phyloP scores from a whole-genome alignment of 352 stramenopile genomes.

The Phytophthora constricta region DNA sequence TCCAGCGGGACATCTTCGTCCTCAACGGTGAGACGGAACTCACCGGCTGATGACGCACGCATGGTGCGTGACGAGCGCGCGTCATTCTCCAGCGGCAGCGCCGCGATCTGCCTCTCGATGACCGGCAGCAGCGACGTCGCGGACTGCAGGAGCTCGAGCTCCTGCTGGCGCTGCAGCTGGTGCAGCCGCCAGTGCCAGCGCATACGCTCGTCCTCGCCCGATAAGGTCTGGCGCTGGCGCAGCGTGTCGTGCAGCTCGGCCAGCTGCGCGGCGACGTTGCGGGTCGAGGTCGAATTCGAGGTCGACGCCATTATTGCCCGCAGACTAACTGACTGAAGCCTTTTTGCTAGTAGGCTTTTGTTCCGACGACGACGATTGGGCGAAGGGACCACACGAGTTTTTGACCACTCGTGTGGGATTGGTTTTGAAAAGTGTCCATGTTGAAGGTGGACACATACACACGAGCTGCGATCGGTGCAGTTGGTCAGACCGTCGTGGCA shows the following conservation, averaged over 20 bases:
- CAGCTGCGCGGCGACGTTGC: conserved; percentile 32
- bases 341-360: conserved; percentile 6
- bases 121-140: conserved; percentile 26
- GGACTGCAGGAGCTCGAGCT: conserved; percentile 33
- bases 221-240: conserved; percentile 25
- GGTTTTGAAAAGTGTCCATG: too few relatives aligned
- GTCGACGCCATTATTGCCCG: not conserved
- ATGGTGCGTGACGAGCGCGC: conserved; percentile 11
- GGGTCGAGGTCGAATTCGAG: conserved; percentile 12
- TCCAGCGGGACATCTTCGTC: conserved; percentile 18
- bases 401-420: too few relatives aligned
- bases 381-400: conserved; percentile 1
- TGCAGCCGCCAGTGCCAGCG: conserved; percentile 48
- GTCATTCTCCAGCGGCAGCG: conserved; percentile 33
- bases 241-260: conserved; percentile 35
- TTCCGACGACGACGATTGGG: conserved; percentile 13
- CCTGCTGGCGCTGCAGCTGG: conserved; percentile 42
- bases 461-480: too few relatives aligned
- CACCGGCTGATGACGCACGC: conserved; percentile 20
- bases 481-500: too few relatives aligned
- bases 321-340: too few relatives aligned
- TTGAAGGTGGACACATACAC: too few relatives aligned
- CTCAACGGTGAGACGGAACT: conserved; percentile 32
- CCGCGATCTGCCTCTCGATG: conserved; percentile 43
- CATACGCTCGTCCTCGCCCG: conserved; percentile 44